phyloP scores from a whole-genome alignment of 179 eudicot genomes.

The Silene noctiflora region DNA sequence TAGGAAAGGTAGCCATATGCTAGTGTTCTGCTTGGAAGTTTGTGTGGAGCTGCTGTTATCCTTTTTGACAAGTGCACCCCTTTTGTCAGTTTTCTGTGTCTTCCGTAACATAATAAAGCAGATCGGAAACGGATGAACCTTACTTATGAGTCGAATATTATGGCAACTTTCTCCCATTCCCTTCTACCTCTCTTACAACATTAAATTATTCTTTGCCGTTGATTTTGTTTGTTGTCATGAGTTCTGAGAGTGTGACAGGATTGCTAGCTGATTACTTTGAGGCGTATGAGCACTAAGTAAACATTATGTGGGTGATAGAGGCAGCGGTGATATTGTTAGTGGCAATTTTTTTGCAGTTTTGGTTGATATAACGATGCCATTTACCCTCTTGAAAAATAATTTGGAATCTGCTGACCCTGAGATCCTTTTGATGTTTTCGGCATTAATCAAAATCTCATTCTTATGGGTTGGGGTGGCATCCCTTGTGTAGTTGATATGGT shows the following conservation, averaged over 20 bases:
- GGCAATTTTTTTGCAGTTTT: not conserved
- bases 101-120: too few species aligned
- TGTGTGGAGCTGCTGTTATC: not conserved
- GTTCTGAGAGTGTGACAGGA: not conserved
- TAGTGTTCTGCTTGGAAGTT: not conserved
- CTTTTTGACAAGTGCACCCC: not conserved
- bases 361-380: not conserved
- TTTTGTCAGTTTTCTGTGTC: not conserved
- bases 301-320: not conserved
- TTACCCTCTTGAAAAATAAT: slow-evolving; percentile 6
- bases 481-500: slow-evolving; percentile 1
- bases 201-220: not conserved
- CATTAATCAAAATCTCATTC: not conserved
- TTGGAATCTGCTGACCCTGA: not conserved
- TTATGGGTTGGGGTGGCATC: not conserved
- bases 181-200: not conserved
- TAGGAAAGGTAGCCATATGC: not conserved
- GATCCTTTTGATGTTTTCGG: not conserved
- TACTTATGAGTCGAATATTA: not conserved
- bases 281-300: not conserved
- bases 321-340: not conserved
- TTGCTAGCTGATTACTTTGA: not conserved
- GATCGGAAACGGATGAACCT: not conserved
- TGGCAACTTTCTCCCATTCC: not conserved
- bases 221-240: not conserved